Evolutionary conservation across 1,284 basidiomycete species (phyloP).

Genomic region (Ceratobasidium sp.): DNA sequence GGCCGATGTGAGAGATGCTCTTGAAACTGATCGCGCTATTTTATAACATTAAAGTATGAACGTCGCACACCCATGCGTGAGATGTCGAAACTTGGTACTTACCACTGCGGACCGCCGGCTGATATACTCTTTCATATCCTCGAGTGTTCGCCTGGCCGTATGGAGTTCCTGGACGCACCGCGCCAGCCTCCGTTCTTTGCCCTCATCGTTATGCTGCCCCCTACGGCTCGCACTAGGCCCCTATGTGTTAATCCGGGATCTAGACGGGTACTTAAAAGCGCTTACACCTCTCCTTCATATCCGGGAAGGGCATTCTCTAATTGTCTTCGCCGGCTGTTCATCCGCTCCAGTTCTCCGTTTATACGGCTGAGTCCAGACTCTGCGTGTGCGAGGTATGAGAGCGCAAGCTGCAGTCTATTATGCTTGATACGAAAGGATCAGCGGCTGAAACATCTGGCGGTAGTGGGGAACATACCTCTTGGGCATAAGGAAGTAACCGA

Average conservation of each 20-base stretch:
- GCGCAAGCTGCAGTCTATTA: constrained; percentile 14
- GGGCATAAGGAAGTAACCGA: constrained; percentile 13
- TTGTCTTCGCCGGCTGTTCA: not conserved
- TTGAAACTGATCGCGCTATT: not conserved
- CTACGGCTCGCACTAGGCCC: not conserved
- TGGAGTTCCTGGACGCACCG: not conserved
- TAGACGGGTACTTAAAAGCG: not conserved
- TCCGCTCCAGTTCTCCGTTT: not conserved
- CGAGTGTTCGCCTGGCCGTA: not conserved
- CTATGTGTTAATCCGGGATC: not conserved
- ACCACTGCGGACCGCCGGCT: not conserved
- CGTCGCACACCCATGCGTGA: not conserved
- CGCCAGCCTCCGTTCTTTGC: not conserved
- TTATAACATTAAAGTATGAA: not conserved
- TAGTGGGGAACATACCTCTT: not conserved
- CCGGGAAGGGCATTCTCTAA: not conserved
- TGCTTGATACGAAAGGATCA: not conserved
- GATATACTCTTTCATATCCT: not conserved
- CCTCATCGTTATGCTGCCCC: not conserved
- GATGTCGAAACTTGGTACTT: not conserved
- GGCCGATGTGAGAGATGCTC: not conserved
- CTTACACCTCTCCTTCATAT: not conserved
- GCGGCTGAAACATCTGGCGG: not conserved
- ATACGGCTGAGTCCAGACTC: not conserved
- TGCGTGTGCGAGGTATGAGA: not conserved